phyloP scores from a whole-genome alignment of 2,329 filamentous ascomycete genomes.

The Metarhizium album region DNA sequence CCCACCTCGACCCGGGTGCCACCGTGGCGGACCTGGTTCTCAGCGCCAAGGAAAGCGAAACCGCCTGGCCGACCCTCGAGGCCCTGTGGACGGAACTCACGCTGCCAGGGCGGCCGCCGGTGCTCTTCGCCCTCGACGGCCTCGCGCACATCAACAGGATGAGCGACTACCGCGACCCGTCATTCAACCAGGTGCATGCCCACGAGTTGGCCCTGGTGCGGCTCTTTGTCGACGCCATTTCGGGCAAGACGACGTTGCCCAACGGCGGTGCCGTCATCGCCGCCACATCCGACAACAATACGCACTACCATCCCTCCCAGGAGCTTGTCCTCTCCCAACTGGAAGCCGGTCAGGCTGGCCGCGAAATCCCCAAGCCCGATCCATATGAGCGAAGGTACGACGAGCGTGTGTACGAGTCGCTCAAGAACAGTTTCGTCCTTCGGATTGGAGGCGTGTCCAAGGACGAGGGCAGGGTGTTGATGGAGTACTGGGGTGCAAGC shows the following conservation, averaged over 20 bases:
- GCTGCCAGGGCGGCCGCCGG: conserved; percentile 37
- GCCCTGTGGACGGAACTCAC: conserved; percentile 72
- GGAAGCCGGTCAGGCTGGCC: conserved; percentile 30
- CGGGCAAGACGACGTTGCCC: conserved; percentile 41
- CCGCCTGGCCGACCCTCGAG: conserved; percentile 70
- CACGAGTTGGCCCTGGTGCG: conserved; percentile 71
- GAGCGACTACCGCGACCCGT: conserved; percentile 62
- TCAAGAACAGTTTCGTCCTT: conserved; percentile 40
- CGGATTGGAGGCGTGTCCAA: conserved; percentile 59
- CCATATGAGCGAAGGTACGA: conserved; percentile 49
- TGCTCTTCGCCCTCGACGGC: conserved; percentile 71
- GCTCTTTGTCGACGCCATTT: conserved; percentile 64
- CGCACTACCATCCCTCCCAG: conserved; percentile 51
- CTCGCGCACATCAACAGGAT: conserved; percentile 71
- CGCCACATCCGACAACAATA: conserved; percentile 63
- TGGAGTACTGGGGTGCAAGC: conserved; percentile 91
- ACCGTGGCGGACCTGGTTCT: conserved; percentile 59
- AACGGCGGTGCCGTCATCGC: conserved; percentile 76
- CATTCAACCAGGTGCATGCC: conserved; percentile 68
- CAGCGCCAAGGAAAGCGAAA: conserved; percentile 62
- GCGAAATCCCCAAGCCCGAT: conserved; percentile 32
- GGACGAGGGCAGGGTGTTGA: conserved; percentile 62
- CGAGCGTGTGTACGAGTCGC: conserved; percentile 39
- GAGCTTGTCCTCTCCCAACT: conserved; percentile 54
- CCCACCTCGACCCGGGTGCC: conserved; percentile 37